These are phyloP conservation scores for Cylindrotheca fusiformis DNA, from an alignment of 108 stramenopile species.

Conservation along the genomic window DNA sequence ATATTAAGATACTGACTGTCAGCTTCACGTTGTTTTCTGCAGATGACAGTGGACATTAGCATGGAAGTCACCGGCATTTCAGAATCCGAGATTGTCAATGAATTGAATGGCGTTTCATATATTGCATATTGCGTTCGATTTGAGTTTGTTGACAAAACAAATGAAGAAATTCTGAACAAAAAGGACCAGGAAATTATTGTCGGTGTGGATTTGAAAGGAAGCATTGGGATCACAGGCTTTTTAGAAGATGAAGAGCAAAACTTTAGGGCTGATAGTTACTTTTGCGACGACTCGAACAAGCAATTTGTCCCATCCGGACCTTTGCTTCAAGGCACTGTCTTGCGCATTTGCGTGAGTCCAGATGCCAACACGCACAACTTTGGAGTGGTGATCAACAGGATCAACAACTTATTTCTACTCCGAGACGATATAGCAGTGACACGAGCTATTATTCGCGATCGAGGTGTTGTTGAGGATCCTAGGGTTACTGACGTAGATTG, in stretches of 20 bases:
- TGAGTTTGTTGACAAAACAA: neutral
- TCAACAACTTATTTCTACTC: slow-evolving; percentile 11
- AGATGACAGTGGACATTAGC: neutral
- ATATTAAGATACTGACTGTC: too few species aligned
- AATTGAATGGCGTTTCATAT: neutral
- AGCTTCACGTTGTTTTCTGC: too few species aligned
- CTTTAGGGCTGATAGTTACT: neutral
- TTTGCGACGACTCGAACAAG: neutral
- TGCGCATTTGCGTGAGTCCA: slow-evolving; percentile 8
- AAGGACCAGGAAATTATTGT: neutral
- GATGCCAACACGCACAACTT: neutral
- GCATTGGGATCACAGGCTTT: neutral
- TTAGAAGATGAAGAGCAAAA: neutral
- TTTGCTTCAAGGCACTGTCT: neutral
- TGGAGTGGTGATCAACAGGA: slow-evolving; percentile 4
- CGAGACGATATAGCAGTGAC: slow-evolving; percentile 10
- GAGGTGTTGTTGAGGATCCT: slow-evolving; percentile 14
- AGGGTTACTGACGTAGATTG: neutral
- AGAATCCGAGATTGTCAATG: neutral
- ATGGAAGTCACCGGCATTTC: neutral
- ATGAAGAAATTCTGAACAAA: neutral
- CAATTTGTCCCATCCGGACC: neutral
- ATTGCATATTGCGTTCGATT: neutral
- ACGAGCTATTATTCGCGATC: neutral
- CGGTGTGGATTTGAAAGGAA: neutral